Conservation (phyloP, 23 red algal genomes). For the Gracilaria domingensis region DNA sequence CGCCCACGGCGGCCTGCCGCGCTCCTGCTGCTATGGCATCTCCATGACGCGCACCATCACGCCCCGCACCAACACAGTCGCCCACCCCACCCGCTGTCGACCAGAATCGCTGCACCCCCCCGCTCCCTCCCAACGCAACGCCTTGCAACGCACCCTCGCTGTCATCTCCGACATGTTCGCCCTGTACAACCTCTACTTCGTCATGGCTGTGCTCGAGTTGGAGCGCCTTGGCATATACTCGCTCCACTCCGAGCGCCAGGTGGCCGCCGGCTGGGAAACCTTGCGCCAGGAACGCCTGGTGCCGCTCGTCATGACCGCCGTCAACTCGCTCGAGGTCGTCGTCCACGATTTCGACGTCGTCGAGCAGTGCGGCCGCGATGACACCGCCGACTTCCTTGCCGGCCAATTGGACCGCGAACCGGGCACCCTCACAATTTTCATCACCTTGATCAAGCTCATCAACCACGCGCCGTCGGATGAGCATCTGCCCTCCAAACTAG, state of each 20-base stretch:
- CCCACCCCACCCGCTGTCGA: neutral
- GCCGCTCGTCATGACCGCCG: conserved; percentile 3
- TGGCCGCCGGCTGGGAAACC: neutral
- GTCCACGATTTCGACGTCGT: neutral
- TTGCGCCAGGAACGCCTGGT: neutral
- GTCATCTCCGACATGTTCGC: neutral
- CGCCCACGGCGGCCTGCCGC: neutral
- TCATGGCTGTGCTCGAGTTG: neutral
- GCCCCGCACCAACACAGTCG: neutral
- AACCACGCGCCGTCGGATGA: neutral
- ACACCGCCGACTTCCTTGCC: conserved; percentile 10
- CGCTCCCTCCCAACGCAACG: neutral
- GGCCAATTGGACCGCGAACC: neutral
- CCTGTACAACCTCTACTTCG: conserved; percentile 12
- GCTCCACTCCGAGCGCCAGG: neutral
- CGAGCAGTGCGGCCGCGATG: neutral
- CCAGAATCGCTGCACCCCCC: neutral
- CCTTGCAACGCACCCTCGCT: neutral
- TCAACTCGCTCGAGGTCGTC: neutral
- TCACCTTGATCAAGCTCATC: neutral
- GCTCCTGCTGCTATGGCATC: conserved; percentile 2
- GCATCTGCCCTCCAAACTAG: neutral
- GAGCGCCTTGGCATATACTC: neutral
- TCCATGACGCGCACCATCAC: neutral
- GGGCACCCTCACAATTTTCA: neutral